A percentile compares a stretch with the other conserved stretches of the same genome.
Evolutionary conservation across 192 early-diverging fungal species (phyloP).

Genomic region (Helicostylum pulchrum): DNA sequence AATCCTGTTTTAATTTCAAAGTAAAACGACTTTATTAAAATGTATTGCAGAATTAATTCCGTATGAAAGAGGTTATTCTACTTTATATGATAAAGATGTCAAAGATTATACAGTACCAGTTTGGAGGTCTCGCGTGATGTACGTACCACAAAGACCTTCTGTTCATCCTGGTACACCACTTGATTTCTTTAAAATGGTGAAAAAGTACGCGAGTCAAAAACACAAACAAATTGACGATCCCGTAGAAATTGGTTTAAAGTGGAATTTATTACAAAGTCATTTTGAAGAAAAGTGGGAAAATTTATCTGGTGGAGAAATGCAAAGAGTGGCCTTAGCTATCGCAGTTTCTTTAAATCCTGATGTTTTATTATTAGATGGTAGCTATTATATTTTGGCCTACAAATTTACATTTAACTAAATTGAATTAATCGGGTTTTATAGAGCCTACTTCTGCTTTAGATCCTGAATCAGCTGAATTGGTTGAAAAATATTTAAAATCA

Average conservation of each 20-base stretch:
- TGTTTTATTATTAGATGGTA: conserved; percentile 78
- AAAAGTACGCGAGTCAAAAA: conserved; percentile 48
- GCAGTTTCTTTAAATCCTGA: conserved; percentile 72
- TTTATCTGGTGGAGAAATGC: conserved; percentile 84
- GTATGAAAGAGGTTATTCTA: conserved; percentile 57
- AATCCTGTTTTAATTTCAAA: conserved; percentile 10
- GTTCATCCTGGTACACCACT: conserved; percentile 69
- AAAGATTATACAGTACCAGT: conserved; percentile 58
- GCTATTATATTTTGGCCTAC: background rate
- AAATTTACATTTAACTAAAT: background rate
- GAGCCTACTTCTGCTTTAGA: conserved; percentile 89
- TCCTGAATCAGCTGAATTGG: conserved; percentile 59
- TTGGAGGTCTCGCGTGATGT: conserved; percentile 79
- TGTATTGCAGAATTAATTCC: conserved; percentile 72
- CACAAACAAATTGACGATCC: conserved; percentile 52
- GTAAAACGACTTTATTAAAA: conserved; percentile 84
- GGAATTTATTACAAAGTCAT: conserved; percentile 61
- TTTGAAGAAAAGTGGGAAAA: conserved; percentile 77
- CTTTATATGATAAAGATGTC: conserved; percentile 51
- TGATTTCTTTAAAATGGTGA: conserved; percentile 61
- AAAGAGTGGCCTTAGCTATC: conserved; percentile 78
- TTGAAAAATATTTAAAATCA: conserved; percentile 65
- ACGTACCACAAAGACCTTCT: conserved; percentile 82
- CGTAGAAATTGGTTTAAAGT: conserved; percentile 60
- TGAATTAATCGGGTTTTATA: conserved; percentile 10